These are phyloP conservation scores for Globisporangium heterothallicum DNA, from an alignment of 352 stramenopile species.

Conservation along the genomic window DNA sequence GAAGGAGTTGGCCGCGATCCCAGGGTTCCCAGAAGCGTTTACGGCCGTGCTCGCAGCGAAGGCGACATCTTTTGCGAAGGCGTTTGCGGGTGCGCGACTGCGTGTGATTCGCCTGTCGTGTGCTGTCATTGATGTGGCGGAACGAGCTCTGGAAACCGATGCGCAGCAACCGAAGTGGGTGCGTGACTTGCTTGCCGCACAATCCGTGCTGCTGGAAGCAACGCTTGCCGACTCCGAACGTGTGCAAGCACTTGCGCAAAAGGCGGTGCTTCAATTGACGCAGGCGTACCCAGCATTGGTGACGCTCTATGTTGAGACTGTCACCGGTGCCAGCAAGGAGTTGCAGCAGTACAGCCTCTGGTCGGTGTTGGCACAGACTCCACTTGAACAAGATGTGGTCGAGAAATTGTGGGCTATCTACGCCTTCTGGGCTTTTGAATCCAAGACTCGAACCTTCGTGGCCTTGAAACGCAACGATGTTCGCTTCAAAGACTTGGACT, in stretches of 20 bases:
- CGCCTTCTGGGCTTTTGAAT: constrained; percentile 72
- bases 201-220: constrained; percentile 54
- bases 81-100: constrained; percentile 48
- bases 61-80: constrained; percentile 31
- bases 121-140: constrained; percentile 37
- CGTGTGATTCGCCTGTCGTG: constrained; percentile 54
- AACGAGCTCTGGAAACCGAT: constrained; percentile 9
- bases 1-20: constrained; percentile 23
- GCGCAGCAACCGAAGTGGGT: constrained; percentile 31
- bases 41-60: constrained; percentile 34
- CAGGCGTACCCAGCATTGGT: constrained; percentile 37
- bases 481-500: constrained; percentile 50
- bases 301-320: constrained; percentile 31
- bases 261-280: constrained; percentile 38
- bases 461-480: constrained; percentile 29
- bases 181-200: constrained; percentile 32
- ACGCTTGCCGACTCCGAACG: constrained; percentile 42
- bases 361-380: constrained; percentile 32
- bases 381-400: constrained; percentile 24
- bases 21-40: constrained; percentile 50
- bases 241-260: constrained; percentile 34
- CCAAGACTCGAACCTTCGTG: constrained; percentile 50
- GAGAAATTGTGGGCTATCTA: constrained; percentile 54
- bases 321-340: constrained; percentile 26
- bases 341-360: constrained; percentile 62